These are phyloP conservation scores for Carex kokanica DNA, from an alignment of 176 grass and related monocot genomes.

Conservation along the genomic window DNA sequence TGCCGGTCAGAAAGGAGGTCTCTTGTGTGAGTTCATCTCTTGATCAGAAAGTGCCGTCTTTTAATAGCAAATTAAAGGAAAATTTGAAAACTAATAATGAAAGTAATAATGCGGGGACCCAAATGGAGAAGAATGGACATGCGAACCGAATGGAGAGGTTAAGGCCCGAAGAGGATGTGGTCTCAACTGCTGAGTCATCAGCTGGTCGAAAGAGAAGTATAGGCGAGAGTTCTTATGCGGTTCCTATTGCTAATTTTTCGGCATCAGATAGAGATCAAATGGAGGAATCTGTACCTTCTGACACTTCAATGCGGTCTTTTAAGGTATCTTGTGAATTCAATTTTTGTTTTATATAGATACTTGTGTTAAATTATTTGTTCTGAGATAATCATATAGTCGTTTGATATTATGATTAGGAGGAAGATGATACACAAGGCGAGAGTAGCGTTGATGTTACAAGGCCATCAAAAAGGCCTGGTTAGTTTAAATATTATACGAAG, in stretches of 20 bases:
- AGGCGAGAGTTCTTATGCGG: constrained; percentile 34
- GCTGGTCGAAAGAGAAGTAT: constrained; percentile 64
- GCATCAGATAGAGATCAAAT: constrained; percentile 13
- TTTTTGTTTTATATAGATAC: not conserved
- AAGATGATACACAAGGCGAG: constrained; percentile 48
- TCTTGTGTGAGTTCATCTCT: constrained; percentile 33
- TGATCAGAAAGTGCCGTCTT: constrained; percentile 41
- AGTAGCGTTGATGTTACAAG: constrained; percentile 43
- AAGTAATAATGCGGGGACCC: constrained; percentile 21
- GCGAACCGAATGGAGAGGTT: constrained; percentile 11
- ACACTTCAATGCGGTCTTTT: not conserved
- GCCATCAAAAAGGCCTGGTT: constrained; percentile 52
- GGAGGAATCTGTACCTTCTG: not conserved
- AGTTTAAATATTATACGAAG: constrained; percentile 11
- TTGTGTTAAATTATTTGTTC: not conserved
- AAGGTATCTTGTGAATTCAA: not conserved
- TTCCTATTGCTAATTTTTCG: constrained; percentile 40
- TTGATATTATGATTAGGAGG: constrained; percentile 40
- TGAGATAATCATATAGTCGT: constrained; percentile 6
- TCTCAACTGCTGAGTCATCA: constrained; percentile 61
- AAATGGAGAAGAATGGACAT: not conserved
- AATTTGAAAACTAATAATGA: constrained; percentile 3
- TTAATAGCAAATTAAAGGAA: constrained; percentile 7
- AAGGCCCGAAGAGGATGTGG: constrained; percentile 34
- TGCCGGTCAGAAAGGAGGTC: constrained; percentile 54